A percentile compares a stretch with the other conserved stretches of the same genome.
phyloP scores from a whole-genome alignment of 2,329 filamentous ascomycete genomes.

The Trichoderma sp. region DNA sequence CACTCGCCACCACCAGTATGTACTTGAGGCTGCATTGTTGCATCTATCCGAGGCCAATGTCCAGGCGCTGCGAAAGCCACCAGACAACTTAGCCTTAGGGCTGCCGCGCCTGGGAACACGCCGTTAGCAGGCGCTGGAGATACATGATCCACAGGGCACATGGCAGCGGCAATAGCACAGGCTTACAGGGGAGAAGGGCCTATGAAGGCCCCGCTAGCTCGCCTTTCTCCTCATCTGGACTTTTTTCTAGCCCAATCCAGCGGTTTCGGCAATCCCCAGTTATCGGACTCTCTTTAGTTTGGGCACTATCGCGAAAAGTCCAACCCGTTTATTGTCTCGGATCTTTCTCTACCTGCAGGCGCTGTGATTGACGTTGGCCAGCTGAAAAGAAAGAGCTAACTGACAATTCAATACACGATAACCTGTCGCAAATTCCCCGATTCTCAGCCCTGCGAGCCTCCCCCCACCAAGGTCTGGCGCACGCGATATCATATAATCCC shows the following conservation, averaged over 20 bases:
- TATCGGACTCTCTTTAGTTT: slow-evolving; percentile 25
- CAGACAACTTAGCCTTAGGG: slow-evolving; percentile 15
- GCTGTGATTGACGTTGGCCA: background rate
- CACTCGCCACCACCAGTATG: slow-evolving; percentile 8
- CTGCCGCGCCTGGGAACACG: background rate
- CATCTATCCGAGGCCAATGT: slow-evolving; percentile 25
- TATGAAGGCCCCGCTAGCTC: background rate
- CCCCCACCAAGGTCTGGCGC: slow-evolving; percentile 15
- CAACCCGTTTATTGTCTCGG: background rate
- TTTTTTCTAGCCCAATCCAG: slow-evolving; percentile 20
- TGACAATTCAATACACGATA: slow-evolving; percentile 5
- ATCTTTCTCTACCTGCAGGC: background rate
- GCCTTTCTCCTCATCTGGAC: slow-evolving; percentile 24
- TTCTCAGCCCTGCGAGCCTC: background rate
- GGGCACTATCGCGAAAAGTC: slow-evolving; percentile 23
- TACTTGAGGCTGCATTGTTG: slow-evolving; percentile 6
- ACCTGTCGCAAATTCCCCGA: background rate
- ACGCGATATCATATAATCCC: slow-evolving; percentile 20
- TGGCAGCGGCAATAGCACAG: slow-evolving; percentile 27
- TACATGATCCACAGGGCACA: slow-evolving; percentile 30
- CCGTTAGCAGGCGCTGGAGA: slow-evolving; percentile 6
- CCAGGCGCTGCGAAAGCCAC: slow-evolving; percentile 4
- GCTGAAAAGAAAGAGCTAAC: background rate
- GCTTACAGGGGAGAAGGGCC: slow-evolving; percentile 12
- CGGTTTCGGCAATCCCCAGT: slow-evolving; percentile 14